Evolutionary conservation across 805 yeast species (phyloP).

Genomic region (Candida pseudofarinosa): DNA sequence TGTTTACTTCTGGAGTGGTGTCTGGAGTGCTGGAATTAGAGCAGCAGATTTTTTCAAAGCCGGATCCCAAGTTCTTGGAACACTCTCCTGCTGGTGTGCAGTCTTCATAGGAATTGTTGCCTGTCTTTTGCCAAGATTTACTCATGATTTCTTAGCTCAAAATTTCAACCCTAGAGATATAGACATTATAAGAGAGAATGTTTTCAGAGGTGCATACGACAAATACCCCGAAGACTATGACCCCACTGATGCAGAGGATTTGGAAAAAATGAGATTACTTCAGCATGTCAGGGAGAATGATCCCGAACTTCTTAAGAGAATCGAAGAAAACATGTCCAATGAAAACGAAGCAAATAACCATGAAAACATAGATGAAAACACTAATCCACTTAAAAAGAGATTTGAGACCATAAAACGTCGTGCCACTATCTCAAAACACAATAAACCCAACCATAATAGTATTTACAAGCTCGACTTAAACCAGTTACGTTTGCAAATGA

Average conservation of each 20-base stretch:
- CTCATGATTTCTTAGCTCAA: slow-evolving; percentile 44
- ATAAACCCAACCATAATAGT: slow-evolving; percentile 15
- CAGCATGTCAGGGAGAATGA: slow-evolving; percentile 29
- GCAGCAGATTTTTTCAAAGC: slow-evolving; percentile 62
- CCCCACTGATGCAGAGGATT: slow-evolving; percentile 46
- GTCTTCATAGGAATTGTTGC: slow-evolving; percentile 51
- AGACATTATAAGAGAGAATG: slow-evolving; percentile 66
- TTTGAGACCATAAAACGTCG: slow-evolving; percentile 33
- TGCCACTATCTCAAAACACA: slow-evolving; percentile 24
- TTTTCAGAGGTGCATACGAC: slow-evolving; percentile 48
- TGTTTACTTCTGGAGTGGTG: slow-evolving; percentile 75
- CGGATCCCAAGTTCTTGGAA: slow-evolving; percentile 60
- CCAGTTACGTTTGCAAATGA: slow-evolving; percentile 36
- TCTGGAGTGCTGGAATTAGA: slow-evolving; percentile 54
- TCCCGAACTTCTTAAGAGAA: slow-evolving; percentile 30
- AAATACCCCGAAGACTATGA: slow-evolving; percentile 48
- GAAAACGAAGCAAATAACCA: slow-evolving; percentile 3
- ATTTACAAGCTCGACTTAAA: slow-evolving; percentile 26
- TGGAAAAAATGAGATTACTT: slow-evolving; percentile 35
- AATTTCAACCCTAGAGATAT: slow-evolving; percentile 61
- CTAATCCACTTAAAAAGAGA: slow-evolving; percentile 22
- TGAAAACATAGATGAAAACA: slow-evolving; percentile 5
- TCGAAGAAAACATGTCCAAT: slow-evolving; percentile 25
- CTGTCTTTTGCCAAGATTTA: slow-evolving; percentile 60
- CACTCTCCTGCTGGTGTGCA: slow-evolving; percentile 62